These are phyloP conservation scores for Apiospora hydei DNA, from an alignment of 2,329 filamentous ascomycete genomes.

Conservation along the genomic window DNA sequence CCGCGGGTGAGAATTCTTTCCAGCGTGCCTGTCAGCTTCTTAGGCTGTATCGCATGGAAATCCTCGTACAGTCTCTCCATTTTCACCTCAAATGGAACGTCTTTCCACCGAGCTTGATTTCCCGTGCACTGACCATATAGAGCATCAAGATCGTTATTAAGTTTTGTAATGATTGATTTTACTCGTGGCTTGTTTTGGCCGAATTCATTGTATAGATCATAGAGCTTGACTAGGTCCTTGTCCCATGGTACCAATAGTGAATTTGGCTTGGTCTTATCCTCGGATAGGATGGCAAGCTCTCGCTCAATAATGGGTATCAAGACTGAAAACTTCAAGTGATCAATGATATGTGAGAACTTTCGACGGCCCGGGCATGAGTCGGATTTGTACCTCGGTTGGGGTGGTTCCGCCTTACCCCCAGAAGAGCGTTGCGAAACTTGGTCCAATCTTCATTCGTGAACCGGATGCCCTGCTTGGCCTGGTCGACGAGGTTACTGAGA, in stretches of 20 bases:
- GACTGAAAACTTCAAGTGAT: constrained; percentile 65
- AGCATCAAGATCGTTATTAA: not conserved
- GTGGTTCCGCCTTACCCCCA: constrained; percentile 37
- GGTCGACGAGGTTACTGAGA: constrained; percentile 63
- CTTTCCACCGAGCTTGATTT: not conserved
- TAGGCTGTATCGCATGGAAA: constrained; percentile 11
- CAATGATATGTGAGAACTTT: constrained; percentile 61
- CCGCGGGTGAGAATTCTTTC: not conserved
- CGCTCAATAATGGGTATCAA: constrained; percentile 51
- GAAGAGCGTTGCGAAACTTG: constrained; percentile 41
- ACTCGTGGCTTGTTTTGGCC: not conserved
- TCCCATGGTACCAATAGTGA: constrained; percentile 14
- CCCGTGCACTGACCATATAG: not conserved
- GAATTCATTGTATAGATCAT: not conserved
- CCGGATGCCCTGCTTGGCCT: constrained; percentile 60
- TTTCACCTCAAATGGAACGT: not conserved
- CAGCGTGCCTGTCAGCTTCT: not conserved
- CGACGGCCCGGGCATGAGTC: constrained; percentile 38
- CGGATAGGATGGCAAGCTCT: constrained; percentile 46
- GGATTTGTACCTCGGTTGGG: constrained; percentile 52
- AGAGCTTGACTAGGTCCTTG: constrained; percentile 2
- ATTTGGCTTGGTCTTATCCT: constrained; percentile 23
- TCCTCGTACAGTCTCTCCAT: not conserved
- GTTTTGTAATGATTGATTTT: not conserved
- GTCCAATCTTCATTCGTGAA: constrained; percentile 55